Conservation (phyloP, 2,329 filamentous ascomycete genomes). For the Trichothecium roseum region DNA sequence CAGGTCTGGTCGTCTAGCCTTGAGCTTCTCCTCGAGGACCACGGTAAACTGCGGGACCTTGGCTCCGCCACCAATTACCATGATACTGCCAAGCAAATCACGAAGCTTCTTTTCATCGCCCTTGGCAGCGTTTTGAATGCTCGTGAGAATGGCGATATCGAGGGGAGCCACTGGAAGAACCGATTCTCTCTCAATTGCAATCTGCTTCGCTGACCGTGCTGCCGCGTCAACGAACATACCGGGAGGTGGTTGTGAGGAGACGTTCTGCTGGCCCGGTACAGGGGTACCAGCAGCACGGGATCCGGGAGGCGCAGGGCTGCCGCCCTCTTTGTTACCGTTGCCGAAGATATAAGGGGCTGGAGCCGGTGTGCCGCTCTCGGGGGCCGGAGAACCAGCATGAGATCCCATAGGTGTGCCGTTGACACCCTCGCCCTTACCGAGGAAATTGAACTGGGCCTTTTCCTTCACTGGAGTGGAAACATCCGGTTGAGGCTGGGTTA, state of each 20-base stretch:
- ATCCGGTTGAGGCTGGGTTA: slow-evolving; percentile 30
- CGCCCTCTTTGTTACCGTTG: slow-evolving; percentile 31
- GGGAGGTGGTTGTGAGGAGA: slow-evolving; percentile 24
- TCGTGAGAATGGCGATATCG: slow-evolving; percentile 81
- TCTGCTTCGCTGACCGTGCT: slow-evolving; percentile 36
- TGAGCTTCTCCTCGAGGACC: slow-evolving; percentile 74
- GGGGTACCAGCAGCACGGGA: slow-evolving; percentile 39
- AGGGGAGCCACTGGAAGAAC: slow-evolving; percentile 76
- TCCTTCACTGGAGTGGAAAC: slow-evolving; percentile 53
- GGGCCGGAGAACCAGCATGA: slow-evolving; percentile 76
- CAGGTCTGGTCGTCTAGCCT: slow-evolving; percentile 52
- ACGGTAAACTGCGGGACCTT: slow-evolving; percentile 72
- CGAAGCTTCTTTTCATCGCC: slow-evolving; percentile 88
- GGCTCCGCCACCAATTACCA: slow-evolving; percentile 79
- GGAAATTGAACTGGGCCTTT: slow-evolving; percentile 56
- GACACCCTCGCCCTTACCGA: slow-evolving; percentile 53
- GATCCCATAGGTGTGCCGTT: slow-evolving; percentile 77
- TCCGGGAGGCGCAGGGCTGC: slow-evolving; percentile 41
- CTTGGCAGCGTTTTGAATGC: slow-evolving; percentile 76
- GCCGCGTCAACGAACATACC: slow-evolving; percentile 40
- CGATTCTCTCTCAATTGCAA: slow-evolving; percentile 64
- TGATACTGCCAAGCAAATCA: slow-evolving; percentile 81
- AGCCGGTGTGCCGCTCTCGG: slow-evolving; percentile 65
- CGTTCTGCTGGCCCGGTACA: slow-evolving; percentile 20
- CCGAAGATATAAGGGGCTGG: slow-evolving; percentile 48